These are phyloP conservation scores for Mycena epipterygia DNA, from an alignment of 768 basidiomycete species.

Conservation along the genomic window DNA sequence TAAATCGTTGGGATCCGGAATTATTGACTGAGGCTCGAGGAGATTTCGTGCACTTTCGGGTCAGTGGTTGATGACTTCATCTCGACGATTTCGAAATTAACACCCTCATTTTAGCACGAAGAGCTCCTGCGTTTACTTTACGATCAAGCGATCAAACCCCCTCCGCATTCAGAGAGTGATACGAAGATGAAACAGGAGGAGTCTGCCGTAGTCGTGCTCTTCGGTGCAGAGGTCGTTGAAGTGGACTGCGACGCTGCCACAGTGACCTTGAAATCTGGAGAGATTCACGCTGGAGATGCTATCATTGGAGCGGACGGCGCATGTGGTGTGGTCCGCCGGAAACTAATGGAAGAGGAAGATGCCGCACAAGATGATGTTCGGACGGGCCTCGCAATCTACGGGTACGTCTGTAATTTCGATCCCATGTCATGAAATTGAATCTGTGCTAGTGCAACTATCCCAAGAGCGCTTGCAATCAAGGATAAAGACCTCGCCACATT, in stretches of 20 bases:
- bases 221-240: slow-evolving; percentile 6
- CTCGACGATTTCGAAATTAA: too few species aligned
- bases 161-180: neutral
- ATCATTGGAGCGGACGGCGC: slow-evolving; percentile 29
- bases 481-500: neutral
- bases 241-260: neutral
- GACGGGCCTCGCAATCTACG: slow-evolving; percentile 8
- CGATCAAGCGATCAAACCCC: slow-evolving; percentile 5
- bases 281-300: slow-evolving; percentile 4
- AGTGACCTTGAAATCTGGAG: slow-evolving; percentile 7
- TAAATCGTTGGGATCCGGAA: slow-evolving; percentile 20
- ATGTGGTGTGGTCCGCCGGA: slow-evolving; percentile 7
- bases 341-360: neutral
- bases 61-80: neutral
- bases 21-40: slow-evolving; percentile 25
- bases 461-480: neutral
- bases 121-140: slow-evolving; percentile 24
- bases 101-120: slow-evolving; percentile 5
- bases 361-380: neutral
- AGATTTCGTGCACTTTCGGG: slow-evolving; percentile 11
- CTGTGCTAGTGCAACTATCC: neutral
- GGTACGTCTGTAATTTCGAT: neutral
- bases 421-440: neutral
- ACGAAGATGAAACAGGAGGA: neutral
- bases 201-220: neutral